These are phyloP conservation scores for Flaveria bidentis DNA, from an alignment of 129 eudicot genomes.

Conservation along the genomic window DNA sequence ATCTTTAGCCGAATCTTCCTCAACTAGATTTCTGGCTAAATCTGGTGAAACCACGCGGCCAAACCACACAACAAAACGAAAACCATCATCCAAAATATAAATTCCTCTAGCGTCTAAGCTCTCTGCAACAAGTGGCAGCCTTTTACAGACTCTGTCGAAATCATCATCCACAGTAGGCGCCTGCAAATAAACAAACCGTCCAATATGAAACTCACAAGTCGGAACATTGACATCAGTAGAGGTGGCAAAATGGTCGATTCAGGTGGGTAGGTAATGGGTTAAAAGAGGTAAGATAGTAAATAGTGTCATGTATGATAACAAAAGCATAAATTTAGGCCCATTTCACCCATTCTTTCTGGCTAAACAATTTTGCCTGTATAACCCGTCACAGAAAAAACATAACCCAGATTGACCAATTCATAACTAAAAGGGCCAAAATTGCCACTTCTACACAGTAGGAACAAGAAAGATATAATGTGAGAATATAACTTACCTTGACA, in stretches of 20 bases:
- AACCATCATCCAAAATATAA: slow-evolving; percentile 88
- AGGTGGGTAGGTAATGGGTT: not conserved
- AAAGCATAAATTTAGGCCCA: not conserved
- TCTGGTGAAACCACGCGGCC: slow-evolving; percentile 87
- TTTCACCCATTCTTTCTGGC: not conserved
- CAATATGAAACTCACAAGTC: not conserved
- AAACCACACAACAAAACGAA: slow-evolving; percentile 94
- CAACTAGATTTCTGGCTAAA: slow-evolving; percentile 68
- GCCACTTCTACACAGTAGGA: not conserved
- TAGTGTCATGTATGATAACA: not conserved
- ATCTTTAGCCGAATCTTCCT: slow-evolving; percentile 75
- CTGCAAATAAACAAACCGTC: slow-evolving; percentile 27
- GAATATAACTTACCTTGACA: slow-evolving; percentile 46
- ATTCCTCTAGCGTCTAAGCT: slow-evolving; percentile 92
- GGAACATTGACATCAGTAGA: not conserved
- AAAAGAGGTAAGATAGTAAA: not conserved
- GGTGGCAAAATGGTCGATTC: not conserved
- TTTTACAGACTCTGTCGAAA: slow-evolving; percentile 44
- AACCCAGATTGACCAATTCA: not conserved
- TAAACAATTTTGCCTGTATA: not conserved
- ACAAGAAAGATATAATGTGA: not conserved
- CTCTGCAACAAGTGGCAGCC: slow-evolving; percentile 79
- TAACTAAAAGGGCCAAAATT: not conserved
- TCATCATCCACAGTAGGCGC: slow-evolving; percentile 46
- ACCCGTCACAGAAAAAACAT: not conserved